Conservation (phyloP, 768 basidiomycete genomes). For the Neoboletus brunneissimus region DNA sequence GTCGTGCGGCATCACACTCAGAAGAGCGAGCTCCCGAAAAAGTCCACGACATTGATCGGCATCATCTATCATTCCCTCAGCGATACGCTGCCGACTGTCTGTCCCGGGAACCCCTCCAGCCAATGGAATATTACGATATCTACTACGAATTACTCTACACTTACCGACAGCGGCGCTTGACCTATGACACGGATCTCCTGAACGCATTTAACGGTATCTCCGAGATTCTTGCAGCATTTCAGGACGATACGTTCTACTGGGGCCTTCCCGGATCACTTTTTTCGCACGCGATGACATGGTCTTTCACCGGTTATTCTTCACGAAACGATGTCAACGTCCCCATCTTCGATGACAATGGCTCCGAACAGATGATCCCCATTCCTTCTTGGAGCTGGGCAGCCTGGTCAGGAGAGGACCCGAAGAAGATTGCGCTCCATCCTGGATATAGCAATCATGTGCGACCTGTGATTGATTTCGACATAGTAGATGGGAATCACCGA, state of each 20-base stretch:
- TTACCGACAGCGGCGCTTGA: slow-evolving; percentile 13
- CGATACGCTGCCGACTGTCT: neutral
- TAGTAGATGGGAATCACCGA: slow-evolving; percentile 1
- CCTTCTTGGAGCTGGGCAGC: slow-evolving; percentile 23
- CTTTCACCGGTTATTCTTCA: neutral
- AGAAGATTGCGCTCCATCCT: neutral
- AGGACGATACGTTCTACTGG: slow-evolving; percentile 14
- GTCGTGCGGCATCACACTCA: slow-evolving; percentile 3
- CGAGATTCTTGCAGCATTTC: slow-evolving; percentile 6
- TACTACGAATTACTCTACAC: neutral
- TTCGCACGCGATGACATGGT: slow-evolving; percentile 13
- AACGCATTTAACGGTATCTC: slow-evolving; percentile 17
- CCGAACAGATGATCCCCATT: slow-evolving; percentile 1
- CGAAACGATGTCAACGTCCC: slow-evolving; percentile 2
- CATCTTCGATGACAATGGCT: slow-evolving; percentile 4
- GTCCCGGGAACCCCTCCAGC: neutral
- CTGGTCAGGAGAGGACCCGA: slow-evolving; percentile 1
- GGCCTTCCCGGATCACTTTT: slow-evolving; percentile 16
- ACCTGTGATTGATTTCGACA: slow-evolving; percentile 5
- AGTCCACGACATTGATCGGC: neutral
- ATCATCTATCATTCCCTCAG: neutral
- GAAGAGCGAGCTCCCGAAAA: slow-evolving; percentile 16
- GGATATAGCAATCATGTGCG: neutral
- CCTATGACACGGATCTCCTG: slow-evolving; percentile 14
- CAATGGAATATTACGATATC: neutral